Evolutionary conservation across 345 rosid species (phyloP), one percentile per base, ranked within the genome.

Genomic region (Hevea brasiliensis): DNA sequence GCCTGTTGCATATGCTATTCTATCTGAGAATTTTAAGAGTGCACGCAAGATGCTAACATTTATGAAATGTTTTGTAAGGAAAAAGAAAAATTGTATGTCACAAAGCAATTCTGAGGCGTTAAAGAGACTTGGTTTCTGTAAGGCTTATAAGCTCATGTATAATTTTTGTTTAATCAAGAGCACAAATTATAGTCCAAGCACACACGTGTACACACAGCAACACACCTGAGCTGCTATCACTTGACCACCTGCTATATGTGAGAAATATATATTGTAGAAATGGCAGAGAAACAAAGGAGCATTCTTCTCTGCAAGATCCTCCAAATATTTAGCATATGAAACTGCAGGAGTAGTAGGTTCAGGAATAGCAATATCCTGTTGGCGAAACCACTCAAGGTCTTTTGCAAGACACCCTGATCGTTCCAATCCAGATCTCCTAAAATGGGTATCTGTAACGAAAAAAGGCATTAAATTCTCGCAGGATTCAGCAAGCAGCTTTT

Each of bases 221-320:
- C 73, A 20, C 55, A 94, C 98, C 95, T 86, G 81, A 74, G 76
- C 89, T 59, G 68, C 80, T 3, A 94, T 87, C 76, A 89, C 97
- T 79, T 88, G 92, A 78, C 97, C 94, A 29, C 93, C 97, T 13
- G 91, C 92, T 74, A 90, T 85, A 72, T 94, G 98, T 0, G 97
- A 89, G 76, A 94, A 94, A 79, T 92, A 92, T 68, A 94, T 87
- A 74, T 82, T 94, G 87, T 92, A 94, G 82, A 88, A 92, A 86
- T 94, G 97, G 81, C 87, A 79, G 32, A 94, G 87, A 81, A 92
- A 92, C 82, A 86, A 72, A 4, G 97, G 92, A 51, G 97, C 89
- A 76, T 82, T 92, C 81, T 70, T 82, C 72, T 80, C 83, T 11
- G 95, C 95, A 68, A 87, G 83, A 80, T 86, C 89, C 83, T 87